Percentiles rank a stretch among this genome's conserved stretches.
These are phyloP conservation scores for Skeletonema menzelii DNA, from an alignment of 108 stramenopile species.

Conservation along the genomic window DNA sequence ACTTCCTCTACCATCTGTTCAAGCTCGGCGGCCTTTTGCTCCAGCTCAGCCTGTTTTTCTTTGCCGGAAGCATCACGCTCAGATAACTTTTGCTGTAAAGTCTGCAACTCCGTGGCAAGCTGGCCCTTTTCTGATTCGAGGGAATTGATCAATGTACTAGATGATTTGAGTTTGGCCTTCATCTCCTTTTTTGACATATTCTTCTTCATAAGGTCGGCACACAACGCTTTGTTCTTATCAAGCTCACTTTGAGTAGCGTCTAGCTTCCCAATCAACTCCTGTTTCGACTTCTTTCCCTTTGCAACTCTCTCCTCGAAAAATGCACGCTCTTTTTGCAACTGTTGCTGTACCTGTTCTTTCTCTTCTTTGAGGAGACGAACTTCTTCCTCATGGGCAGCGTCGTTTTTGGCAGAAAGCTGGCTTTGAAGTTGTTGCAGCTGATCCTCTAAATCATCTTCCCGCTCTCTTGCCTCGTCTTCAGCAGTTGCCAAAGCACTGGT, in stretches of 20 bases:
- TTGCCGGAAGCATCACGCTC: background rate
- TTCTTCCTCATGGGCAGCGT: background rate
- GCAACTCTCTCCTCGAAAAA: background rate
- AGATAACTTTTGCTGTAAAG: background rate
- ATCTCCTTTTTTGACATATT: conserved; percentile 3
- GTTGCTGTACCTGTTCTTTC: background rate
- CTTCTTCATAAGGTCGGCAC: conserved; percentile 1
- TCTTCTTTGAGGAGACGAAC: background rate
- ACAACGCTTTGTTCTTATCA: background rate
- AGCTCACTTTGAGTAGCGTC: background rate
- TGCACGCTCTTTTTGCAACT: background rate
- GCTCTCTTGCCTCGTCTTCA: background rate
- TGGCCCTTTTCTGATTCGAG: background rate
- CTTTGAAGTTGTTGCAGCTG: background rate
- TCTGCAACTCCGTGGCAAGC: background rate
- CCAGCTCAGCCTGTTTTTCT: background rate
- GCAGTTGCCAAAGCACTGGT: background rate
- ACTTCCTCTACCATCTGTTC: background rate
- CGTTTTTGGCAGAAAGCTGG: background rate
- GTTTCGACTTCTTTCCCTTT: background rate
- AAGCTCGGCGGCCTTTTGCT: background rate
- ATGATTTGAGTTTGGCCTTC: background rate
- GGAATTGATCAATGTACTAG: background rate
- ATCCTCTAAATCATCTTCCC: conserved; percentile 5
- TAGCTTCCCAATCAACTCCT: conserved; percentile 1